These are phyloP conservation scores for Gonium pectorale DNA, from an alignment of 139 green algal species.

Conservation along the genomic window DNA sequence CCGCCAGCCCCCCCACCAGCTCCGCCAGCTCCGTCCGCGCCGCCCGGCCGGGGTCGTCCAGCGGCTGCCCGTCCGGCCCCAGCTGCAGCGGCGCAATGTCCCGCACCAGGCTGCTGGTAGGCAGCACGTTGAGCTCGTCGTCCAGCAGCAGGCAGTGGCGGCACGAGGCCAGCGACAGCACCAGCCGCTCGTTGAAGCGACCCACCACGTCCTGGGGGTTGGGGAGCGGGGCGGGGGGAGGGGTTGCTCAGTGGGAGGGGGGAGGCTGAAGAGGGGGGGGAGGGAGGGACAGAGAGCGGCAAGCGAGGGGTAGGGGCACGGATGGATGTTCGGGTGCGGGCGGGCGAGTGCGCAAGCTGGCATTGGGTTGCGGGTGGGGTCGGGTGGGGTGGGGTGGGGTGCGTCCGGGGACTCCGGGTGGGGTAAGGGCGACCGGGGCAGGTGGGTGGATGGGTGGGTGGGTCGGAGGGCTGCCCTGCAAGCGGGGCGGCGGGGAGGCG, in stretches of 20 bases:
- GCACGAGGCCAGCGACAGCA: conserved; percentile 91
- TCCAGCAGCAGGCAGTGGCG: conserved; percentile 94
- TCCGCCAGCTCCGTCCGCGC: conserved; percentile 83
- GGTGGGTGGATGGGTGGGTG: too few species aligned
- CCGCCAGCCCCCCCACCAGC: conserved; percentile 81
- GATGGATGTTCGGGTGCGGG: neutral
- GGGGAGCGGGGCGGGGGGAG: neutral
- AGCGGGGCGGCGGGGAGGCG: too few species aligned
- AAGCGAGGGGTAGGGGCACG: too few species aligned
- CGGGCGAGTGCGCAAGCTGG: neutral
- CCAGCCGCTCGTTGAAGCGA: conserved; percentile 98
- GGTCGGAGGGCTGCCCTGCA: too few species aligned
- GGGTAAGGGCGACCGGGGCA: too few species aligned
- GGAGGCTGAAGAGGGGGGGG: neutral
- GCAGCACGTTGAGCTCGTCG: conserved; percentile 99
- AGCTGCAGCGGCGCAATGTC: conserved; percentile 76
- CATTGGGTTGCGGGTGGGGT: too few species aligned
- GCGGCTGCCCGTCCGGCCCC: conserved; percentile 62
- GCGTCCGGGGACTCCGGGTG: too few species aligned
- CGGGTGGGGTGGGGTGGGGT: too few species aligned
- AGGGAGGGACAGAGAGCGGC: neutral
- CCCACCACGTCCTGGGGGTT: conserved; percentile 60
- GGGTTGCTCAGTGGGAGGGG: neutral
- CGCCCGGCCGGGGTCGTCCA: conserved; percentile 58
- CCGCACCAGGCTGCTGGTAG: conserved; percentile 75